phyloP scores from a whole-genome alignment of 1,284 basidiomycete genomes.

The Sphagnurus paluster region DNA sequence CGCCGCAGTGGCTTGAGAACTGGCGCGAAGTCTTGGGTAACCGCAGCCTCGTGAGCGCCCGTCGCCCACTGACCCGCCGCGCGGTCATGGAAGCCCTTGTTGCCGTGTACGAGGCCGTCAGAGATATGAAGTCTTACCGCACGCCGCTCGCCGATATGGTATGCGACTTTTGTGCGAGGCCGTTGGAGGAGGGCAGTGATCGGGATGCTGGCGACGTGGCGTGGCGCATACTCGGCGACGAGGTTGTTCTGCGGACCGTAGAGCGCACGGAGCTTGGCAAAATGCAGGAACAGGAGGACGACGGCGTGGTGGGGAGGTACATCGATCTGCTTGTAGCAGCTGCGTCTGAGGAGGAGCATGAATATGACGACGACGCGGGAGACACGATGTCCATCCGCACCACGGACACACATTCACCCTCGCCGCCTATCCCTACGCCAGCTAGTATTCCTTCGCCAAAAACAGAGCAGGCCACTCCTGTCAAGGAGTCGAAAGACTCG shows the following conservation, averaged over 20 bases:
- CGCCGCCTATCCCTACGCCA: slow-evolving; percentile 30
- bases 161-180: slow-evolving; percentile 49
- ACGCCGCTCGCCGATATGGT: slow-evolving; percentile 60
- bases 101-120: slow-evolving; percentile 59
- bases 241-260: slow-evolving; percentile 52
- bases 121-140: slow-evolving; percentile 67
- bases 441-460: slow-evolving; percentile 48
- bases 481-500: slow-evolving; percentile 40
- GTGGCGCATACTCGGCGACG: slow-evolving; percentile 66
- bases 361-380: slow-evolving; percentile 38
- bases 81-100: slow-evolving; percentile 57
- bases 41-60: slow-evolving; percentile 42
- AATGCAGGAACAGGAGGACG: slow-evolving; percentile 22
- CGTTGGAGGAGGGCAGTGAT: slow-evolving; percentile 34
- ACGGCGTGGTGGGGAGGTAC: slow-evolving; percentile 27
- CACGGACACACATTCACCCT: slow-evolving; percentile 36
- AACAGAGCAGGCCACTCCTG: slow-evolving; percentile 37
- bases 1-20: slow-evolving; percentile 64
- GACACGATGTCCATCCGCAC: slow-evolving; percentile 40
- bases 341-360: slow-evolving; percentile 32
- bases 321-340: slow-evolving; percentile 41
- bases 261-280: slow-evolving; percentile 36
- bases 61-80: slow-evolving; percentile 54
- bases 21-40: slow-evolving; percentile 62
- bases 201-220: slow-evolving; percentile 46